Evolutionary conservation across 228 moss, liverwort and hornwort species (phyloP), one percentile per base, ranked within the genome.

Genomic region (Sphagnum magellanicum): DNA sequence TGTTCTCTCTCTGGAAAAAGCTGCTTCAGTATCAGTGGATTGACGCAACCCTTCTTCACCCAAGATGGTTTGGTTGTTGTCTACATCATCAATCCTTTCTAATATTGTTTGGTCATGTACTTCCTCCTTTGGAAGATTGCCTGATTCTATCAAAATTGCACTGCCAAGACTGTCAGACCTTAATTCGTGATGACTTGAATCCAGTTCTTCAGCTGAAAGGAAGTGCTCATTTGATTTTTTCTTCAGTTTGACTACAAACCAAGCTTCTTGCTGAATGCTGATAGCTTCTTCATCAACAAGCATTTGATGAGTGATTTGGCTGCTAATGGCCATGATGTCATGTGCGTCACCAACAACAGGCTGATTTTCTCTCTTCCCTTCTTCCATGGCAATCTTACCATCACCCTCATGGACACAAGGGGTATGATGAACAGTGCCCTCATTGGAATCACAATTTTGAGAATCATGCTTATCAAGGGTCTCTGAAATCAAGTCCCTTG

Each of bases 181-280:
- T 11, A 48, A 10, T 52, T 70, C 62, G 58, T 50, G 32, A 32
- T 32, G 59, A 47, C 70, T 60, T 49, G 63, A 55, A 55, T 66
- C 69, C 49, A 47, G 53, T 51, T 64, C 68, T 7, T 48, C 51
- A 79, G 63, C 63, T n/a, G 69, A 70, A 73, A 63, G 63, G 52
- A 66, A 61, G 49, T 79, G 70, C 63, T 73, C 76, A 53, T 59
- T 79, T 53, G 76, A 49, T 49, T 75, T 69, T 62, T 67, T 79
- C 63, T 70, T 76, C 73, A 73, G 64, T 76, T 76, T 69, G 60
- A 76, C 62, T 52, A 59, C 50, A 65, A 73, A 75, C 5, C 66
- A 61, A 49, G 63, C 49, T 73, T 79, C 69, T 52, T 70, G 70
- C 52, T 52, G 70, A 6, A 72, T 71, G 73, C 17, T 66, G 51